Evolutionary conservation across 768 basidiomycete species (phyloP).

Genomic region (Mycena sanguinolenta): DNA sequence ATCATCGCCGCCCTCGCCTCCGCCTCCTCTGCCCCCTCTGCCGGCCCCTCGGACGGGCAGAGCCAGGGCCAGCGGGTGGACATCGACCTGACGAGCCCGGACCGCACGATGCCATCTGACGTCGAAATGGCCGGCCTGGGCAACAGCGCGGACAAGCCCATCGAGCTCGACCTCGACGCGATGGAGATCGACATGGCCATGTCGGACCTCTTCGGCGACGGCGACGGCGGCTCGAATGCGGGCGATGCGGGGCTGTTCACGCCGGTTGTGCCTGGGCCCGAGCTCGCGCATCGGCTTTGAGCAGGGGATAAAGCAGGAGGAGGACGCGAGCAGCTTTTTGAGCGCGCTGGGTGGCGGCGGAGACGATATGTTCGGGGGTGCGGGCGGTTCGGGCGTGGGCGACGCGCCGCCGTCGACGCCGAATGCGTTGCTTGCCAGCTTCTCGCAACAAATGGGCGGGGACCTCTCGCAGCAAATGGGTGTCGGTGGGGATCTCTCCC

Average conservation of each 20-base stretch:
- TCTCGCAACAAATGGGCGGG: no score
- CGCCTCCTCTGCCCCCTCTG: constrained; percentile 54
- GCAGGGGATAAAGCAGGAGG: constrained; percentile 41
- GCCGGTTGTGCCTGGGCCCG: constrained; percentile 47
- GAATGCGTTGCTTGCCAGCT: constrained; percentile 56
- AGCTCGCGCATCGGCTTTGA: constrained; percentile 20
- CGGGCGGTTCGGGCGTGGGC: constrained; percentile 42
- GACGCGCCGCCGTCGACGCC: constrained; percentile 45
- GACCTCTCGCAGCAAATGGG: no score
- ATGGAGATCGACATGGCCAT: constrained; percentile 77
- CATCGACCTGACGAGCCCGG: constrained; percentile 71
- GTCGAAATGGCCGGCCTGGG: constrained; percentile 58
- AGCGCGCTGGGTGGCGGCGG: constrained; percentile 42
- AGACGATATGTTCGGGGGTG: constrained; percentile 52
- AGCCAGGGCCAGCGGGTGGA: constrained; percentile 52
- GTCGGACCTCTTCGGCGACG: constrained; percentile 70
- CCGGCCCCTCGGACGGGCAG: no score
- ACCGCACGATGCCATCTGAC: constrained; percentile 46
- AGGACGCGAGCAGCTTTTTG: constrained; percentile 57
- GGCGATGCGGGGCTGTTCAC: constrained; percentile 70
- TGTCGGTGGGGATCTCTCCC: no score
- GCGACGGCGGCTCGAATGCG: constrained; percentile 50
- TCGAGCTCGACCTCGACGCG: constrained; percentile 80
- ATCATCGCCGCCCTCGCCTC: constrained; percentile 74
- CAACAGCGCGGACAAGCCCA: constrained; percentile 83